A percentile compares a stretch with the other conserved stretches of the same genome.
Conservation (phyloP, 2,329 filamentous ascomycete species). For the Claviceps africana region DNA sequence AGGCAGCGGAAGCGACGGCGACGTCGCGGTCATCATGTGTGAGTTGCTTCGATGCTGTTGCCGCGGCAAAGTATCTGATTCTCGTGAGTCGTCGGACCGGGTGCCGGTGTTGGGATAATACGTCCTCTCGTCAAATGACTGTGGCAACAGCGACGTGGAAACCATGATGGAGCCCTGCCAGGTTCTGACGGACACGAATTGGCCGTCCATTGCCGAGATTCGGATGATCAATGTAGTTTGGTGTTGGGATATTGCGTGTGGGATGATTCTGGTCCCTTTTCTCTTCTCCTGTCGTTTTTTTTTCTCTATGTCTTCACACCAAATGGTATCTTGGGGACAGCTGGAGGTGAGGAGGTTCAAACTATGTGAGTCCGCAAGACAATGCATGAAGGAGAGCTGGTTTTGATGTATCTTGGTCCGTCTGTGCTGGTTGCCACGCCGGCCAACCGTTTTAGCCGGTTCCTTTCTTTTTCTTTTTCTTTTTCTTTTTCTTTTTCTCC, state of each 20-base stretch:
- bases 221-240: background rate
- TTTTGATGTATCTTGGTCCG: no score
- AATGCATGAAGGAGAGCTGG: no score
- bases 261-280: background rate
- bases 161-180: conserved; percentile 5
- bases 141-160: conserved; percentile 3
- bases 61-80: background rate
- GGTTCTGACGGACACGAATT: conserved; percentile 3
- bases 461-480: background rate
- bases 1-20: background rate
- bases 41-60: background rate
- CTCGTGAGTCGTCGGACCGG: background rate
- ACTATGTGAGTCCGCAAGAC: no score
- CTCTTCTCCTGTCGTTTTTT: background rate
- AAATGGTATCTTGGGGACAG: no score
- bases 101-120: background rate
- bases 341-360: no score
- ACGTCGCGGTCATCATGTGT: background rate
- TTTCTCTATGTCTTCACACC: background rate
- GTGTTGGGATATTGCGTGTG: background rate
- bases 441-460: no score
- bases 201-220: conserved; percentile 1
- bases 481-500: background rate
- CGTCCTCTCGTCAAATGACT: conserved; percentile 1
- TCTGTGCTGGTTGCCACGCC: no score